Conservation (phyloP, 2,329 filamentous ascomycete species). For the Pyricularia pennisetigena region DNA sequence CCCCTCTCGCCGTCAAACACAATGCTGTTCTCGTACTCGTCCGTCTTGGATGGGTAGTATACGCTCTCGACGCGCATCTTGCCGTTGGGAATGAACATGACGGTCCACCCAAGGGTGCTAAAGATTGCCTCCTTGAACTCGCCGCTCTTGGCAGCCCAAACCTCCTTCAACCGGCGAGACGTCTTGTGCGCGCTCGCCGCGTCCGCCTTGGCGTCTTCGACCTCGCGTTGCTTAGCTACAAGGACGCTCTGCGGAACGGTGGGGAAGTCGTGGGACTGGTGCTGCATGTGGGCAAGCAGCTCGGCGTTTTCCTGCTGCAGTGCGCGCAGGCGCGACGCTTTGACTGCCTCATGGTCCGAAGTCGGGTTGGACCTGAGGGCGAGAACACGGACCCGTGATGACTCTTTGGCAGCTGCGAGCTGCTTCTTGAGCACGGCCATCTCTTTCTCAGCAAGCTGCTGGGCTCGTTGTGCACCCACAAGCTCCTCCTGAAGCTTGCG, state of each 20-base stretch:
- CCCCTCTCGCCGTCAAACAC: slow-evolving; percentile 90
- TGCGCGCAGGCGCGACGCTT: slow-evolving; percentile 66
- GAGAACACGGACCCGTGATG: slow-evolving; percentile 71
- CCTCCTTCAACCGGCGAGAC: slow-evolving; percentile 77
- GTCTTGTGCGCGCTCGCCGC: slow-evolving; percentile 71
- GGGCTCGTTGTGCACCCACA: slow-evolving; percentile 56
- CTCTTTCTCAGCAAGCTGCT: slow-evolving; percentile 64
- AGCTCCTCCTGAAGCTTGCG: slow-evolving; percentile 75
- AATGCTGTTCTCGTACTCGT: slow-evolving; percentile 63
- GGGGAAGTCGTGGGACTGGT: slow-evolving; percentile 33
- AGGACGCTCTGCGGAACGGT: slow-evolving; percentile 71
- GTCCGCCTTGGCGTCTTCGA: slow-evolving; percentile 60
- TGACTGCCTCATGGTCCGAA: slow-evolving; percentile 73
- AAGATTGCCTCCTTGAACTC: slow-evolving; percentile 96
- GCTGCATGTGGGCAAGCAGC: slow-evolving; percentile 61
- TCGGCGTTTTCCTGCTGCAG: slow-evolving; percentile 78
- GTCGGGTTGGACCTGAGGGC: slow-evolving; percentile 90
- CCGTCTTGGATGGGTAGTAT: slow-evolving; percentile 61
- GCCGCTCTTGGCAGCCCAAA: slow-evolving; percentile 81
- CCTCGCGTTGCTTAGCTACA: slow-evolving; percentile 63
- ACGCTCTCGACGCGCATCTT: slow-evolving; percentile 86
- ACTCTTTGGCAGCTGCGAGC: slow-evolving; percentile 53
- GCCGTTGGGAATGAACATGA: slow-evolving; percentile 94
- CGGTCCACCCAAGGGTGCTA: slow-evolving; percentile 83
- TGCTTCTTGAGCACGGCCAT: slow-evolving; percentile 64